These are phyloP conservation scores for Wickerhamiella bombiphila DNA, from an alignment of 805 yeast species.

Conservation along the genomic window DNA sequence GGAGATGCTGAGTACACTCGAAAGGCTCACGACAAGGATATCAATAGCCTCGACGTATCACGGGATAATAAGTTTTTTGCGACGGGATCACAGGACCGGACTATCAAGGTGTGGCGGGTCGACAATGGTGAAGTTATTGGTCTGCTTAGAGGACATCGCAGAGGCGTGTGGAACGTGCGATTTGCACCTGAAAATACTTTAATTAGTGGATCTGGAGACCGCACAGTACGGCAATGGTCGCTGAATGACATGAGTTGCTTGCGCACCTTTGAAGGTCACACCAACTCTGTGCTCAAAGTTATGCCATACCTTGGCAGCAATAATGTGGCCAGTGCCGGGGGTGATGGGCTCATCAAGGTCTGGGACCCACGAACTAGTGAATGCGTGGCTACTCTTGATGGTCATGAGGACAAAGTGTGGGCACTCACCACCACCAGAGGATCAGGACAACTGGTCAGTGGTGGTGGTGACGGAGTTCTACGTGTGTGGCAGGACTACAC, in stretches of 20 bases:
- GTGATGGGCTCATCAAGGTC: constrained; percentile 84
- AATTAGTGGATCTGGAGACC: constrained; percentile 84
- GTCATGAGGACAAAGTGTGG: constrained; percentile 92
- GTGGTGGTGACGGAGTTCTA: constrained; percentile 91
- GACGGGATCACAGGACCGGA: constrained; percentile 86
- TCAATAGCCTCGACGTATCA: constrained; percentile 77
- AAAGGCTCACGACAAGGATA: constrained; percentile 94
- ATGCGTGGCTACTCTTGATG: constrained; percentile 68
- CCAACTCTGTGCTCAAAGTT: constrained; percentile 80
- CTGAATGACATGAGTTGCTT: constrained; percentile 59
- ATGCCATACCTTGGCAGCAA: constrained; percentile 50
- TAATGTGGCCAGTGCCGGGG: constrained; percentile 55
- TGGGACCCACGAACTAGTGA: constrained; percentile 79
- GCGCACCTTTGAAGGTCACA: constrained; percentile 84
- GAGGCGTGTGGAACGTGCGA: constrained; percentile 87
- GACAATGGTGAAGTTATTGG: constrained; percentile 81
- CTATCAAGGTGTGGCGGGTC: constrained; percentile 78
- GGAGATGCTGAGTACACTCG: constrained; percentile 65
- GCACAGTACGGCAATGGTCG: constrained; percentile 80
- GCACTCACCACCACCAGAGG: constrained; percentile 46
- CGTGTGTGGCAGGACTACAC: constrained; percentile 84
- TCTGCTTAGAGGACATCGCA: constrained; percentile 72
- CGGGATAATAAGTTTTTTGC: constrained; percentile 83
- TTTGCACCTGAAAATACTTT: constrained; percentile 64
- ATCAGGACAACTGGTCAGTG: constrained; percentile 47